Evolutionary conservation across 495 filamentous ascomycete genomes (phyloP).

Genomic region (Pseudoneurospora amorphoporcata): DNA sequence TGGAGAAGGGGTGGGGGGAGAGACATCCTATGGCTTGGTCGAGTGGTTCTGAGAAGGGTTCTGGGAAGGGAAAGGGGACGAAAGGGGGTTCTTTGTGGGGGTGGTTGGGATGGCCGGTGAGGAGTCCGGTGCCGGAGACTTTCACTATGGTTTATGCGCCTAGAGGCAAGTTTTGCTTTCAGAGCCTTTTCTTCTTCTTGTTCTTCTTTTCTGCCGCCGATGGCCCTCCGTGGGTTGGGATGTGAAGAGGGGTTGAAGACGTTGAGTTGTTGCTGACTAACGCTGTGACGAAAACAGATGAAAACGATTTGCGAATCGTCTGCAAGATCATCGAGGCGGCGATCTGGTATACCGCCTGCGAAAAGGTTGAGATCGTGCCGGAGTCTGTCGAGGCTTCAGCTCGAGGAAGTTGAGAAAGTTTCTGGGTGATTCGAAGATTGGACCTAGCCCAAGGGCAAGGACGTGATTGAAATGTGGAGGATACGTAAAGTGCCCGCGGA

Average conservation of each 20-base stretch:
- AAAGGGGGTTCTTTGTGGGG: not conserved
- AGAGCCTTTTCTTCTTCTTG: not conserved
- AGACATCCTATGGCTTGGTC: constrained; percentile 68
- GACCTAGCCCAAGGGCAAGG: not conserved
- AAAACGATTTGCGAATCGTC: constrained; percentile 57
- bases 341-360: constrained; percentile 44
- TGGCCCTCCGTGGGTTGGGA: too few relatives aligned
- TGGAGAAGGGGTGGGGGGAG: constrained; percentile 81
- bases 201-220: not conserved
- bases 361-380: constrained; percentile 28
- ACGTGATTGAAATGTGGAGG: not conserved
- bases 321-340: constrained; percentile 63
- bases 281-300: constrained; percentile 19
- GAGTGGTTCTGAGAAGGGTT: not conserved
- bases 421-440: not conserved
- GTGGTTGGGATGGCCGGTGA: constrained; percentile 18
- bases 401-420: not conserved
- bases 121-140: constrained; percentile 50
- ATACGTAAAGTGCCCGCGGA: not conserved
- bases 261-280: not conserved
- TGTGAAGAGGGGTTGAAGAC: too few relatives aligned
- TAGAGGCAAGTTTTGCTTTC: constrained; percentile 24
- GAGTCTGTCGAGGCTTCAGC: constrained; percentile 1
- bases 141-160: constrained; percentile 84
- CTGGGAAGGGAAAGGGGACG: not conserved